phyloP scores from a whole-genome alignment of 345 rosid genomes.

The Kernera saxatilis region DNA sequence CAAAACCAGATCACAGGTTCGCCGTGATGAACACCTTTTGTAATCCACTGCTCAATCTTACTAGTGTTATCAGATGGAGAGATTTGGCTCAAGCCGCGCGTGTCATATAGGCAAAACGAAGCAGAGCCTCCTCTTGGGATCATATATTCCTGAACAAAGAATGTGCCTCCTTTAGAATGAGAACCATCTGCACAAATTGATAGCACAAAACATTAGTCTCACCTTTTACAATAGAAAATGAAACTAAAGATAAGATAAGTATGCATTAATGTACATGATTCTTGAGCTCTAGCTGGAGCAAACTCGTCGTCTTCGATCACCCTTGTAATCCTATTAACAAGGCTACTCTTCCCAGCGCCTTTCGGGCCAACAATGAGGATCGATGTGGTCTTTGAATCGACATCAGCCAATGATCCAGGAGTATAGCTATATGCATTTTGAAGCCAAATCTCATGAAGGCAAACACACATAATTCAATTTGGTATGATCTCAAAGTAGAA shows the following conservation, averaged over 20 bases:
- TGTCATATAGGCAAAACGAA: slow-evolving; percentile 64
- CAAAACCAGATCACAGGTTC: slow-evolving; percentile 52
- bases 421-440: slow-evolving; percentile 38
- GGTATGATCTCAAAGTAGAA: not conserved
- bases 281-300: slow-evolving; percentile 68
- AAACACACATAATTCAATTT: not conserved
- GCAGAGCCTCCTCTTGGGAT: slow-evolving; percentile 55
- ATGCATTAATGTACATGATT: slow-evolving; percentile 48
- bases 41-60: slow-evolving; percentile 58
- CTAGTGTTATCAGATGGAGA: slow-evolving; percentile 31
- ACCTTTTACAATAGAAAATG: not conserved
- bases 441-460: no score
- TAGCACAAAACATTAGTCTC: not conserved
- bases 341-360: slow-evolving; percentile 87
- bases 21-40: slow-evolving; percentile 55
- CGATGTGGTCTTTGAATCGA: slow-evolving; percentile 40
- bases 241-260: not conserved
- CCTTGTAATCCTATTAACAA: slow-evolving; percentile 62
- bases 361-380: slow-evolving; percentile 69
- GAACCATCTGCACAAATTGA: slow-evolving; percentile 38
- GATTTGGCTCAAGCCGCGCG: slow-evolving; percentile 47
- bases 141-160: slow-evolving; percentile 65
- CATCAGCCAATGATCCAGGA: slow-evolving; percentile 63
- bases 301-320: slow-evolving; percentile 54
- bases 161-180: slow-evolving; percentile 52